Evolutionary conservation across 306 rosid genomes (phyloP).

Genomic region (Casuarina equisetifolia): DNA sequence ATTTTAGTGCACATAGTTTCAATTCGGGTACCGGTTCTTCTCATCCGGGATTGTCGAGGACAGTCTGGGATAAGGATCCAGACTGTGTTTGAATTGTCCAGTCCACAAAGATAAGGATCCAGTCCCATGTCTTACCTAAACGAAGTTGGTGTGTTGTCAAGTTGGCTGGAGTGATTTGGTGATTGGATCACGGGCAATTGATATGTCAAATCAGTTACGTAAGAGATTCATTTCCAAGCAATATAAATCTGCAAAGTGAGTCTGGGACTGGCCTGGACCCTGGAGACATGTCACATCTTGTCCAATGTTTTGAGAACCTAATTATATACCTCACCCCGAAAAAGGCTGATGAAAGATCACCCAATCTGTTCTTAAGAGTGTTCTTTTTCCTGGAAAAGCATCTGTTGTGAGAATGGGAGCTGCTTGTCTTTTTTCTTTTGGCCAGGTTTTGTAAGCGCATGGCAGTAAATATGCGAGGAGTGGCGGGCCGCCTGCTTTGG

Average conservation of each 20-base stretch:
- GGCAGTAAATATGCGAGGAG: slow-evolving; percentile 26
- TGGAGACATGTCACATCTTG: background rate
- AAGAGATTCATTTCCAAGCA: slow-evolving; percentile 16
- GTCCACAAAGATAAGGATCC: background rate
- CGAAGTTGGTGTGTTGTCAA: background rate
- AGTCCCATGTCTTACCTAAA: background rate
- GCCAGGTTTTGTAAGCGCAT: slow-evolving; percentile 15
- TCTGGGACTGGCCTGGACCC: background rate
- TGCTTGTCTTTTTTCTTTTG: background rate
- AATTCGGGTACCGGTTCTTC: background rate
- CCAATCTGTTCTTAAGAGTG: background rate
- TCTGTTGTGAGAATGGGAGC: background rate
- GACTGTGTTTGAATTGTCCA: background rate
- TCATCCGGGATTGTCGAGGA: background rate
- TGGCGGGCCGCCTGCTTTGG: background rate
- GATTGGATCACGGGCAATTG: background rate
- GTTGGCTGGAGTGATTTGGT: background rate
- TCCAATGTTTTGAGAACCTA: slow-evolving; percentile 1
- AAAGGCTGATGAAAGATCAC: slow-evolving; percentile 4
- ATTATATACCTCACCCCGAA: background rate
- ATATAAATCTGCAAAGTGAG: slow-evolving; percentile 1
- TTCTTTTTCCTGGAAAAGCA: background rate
- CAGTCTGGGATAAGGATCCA: background rate
- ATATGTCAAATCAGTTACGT: slow-evolving; percentile 29
- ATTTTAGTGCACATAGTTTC: background rate